These are phyloP conservation scores for Yamadazyma atmosphaerica DNA, from an alignment of 1,139 yeast species.

Conservation along the genomic window DNA sequence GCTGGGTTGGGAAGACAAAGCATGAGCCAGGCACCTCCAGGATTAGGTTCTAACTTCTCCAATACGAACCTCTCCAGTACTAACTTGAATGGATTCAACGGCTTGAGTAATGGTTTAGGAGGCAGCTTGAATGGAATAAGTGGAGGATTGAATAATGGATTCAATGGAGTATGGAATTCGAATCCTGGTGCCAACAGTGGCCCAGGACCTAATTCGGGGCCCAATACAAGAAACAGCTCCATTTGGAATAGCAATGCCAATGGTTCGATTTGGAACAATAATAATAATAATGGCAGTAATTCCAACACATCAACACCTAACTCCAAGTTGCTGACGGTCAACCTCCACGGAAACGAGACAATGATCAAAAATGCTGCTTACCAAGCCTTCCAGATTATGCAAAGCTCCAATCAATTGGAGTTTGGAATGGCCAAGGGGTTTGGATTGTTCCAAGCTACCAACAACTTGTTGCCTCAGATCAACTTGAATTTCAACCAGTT, in stretches of 20 bases:
- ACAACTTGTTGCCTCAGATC: slow-evolving; percentile 25
- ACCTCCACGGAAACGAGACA: slow-evolving; percentile 5
- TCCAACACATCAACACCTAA: slow-evolving; percentile 2
- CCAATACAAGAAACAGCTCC: slow-evolving; percentile 27
- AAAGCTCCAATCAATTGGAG: slow-evolving; percentile 33
- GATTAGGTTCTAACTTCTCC: not conserved
- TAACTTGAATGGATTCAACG: not conserved
- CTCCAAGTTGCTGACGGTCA: slow-evolving; percentile 1
- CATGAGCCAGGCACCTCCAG: not conserved
- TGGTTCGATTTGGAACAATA: slow-evolving; percentile 17
- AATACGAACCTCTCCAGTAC: not conserved
- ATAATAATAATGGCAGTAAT: not conserved
- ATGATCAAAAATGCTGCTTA: slow-evolving; percentile 25
- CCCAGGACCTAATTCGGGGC: not conserved
- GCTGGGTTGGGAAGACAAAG: not conserved
- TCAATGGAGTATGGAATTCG: slow-evolving; percentile 29
- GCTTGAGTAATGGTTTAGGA: not conserved
- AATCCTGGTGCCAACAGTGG: slow-evolving; percentile 7
- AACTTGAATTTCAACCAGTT: slow-evolving; percentile 44
- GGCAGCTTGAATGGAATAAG: slow-evolving; percentile 1
- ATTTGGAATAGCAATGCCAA: slow-evolving; percentile 29
- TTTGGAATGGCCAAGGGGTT: slow-evolving; percentile 40
- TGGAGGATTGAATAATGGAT: slow-evolving; percentile 6
- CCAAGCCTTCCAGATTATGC: slow-evolving; percentile 36
- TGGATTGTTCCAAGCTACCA: slow-evolving; percentile 35